Evolutionary conservation across 2,329 filamentous ascomycete species (phyloP).

Genomic region (Epichloe coenophiala): DNA sequence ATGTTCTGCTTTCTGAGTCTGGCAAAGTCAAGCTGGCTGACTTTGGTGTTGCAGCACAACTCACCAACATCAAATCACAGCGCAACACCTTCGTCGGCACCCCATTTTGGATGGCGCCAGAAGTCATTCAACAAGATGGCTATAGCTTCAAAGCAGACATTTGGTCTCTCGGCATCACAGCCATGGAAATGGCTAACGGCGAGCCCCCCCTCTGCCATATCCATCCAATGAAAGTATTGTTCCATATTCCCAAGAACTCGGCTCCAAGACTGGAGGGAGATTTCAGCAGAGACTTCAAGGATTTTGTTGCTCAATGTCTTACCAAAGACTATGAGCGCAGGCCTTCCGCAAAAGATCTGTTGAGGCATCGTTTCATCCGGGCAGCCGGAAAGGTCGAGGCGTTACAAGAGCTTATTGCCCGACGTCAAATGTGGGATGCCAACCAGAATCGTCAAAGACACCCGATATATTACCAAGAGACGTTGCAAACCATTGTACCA

Average conservation of each 20-base stretch:
- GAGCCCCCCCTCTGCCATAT: conserved; percentile 79
- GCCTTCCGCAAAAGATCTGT: conserved; percentile 72
- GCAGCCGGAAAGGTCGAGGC: conserved; percentile 78
- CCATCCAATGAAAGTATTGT: conserved; percentile 88
- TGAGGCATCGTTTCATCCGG: conserved; percentile 80
- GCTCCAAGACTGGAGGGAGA: conserved; percentile 74
- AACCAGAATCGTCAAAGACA: conserved; percentile 55
- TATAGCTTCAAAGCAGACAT: conserved; percentile 86
- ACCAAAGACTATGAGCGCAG: conserved; percentile 82
- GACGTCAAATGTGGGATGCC: conserved; percentile 71
- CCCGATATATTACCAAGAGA: conserved; percentile 86
- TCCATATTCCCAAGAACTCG: conserved; percentile 78
- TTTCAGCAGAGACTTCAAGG: conserved; percentile 84
- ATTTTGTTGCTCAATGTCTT: conserved; percentile 82
- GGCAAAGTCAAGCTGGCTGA: conserved; percentile 94
- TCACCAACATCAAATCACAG: conserved; percentile 96
- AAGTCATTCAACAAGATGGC: conserved; percentile 78
- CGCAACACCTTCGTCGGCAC: conserved; percentile 96
- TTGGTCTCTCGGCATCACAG: conserved; percentile 85
- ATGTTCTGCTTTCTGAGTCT: conserved; percentile 78
- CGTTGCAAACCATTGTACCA: conserved; percentile 56
- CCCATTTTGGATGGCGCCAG: conserved; percentile 93
- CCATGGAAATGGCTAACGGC: conserved; percentile 77
- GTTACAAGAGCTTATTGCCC: conserved; percentile 73
- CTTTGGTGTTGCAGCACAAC: conserved; percentile 90